Conservation (phyloP, 768 basidiomycete genomes). For the Leucocoprinus leucothites region DNA sequence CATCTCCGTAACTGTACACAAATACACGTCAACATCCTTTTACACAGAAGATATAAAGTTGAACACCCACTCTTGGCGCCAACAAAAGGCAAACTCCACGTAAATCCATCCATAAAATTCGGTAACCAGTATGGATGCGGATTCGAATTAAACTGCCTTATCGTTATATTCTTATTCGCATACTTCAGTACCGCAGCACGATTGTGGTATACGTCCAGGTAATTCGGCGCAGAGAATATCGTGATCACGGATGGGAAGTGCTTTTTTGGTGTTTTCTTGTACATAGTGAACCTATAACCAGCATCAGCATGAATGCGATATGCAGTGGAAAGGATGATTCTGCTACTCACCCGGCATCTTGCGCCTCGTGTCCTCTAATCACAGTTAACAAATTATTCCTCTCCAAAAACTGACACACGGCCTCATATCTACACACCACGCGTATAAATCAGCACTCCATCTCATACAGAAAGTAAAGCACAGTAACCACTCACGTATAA, state of each 20-base stretch:
- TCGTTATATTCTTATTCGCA: constrained; percentile 94
- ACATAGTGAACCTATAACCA: constrained; percentile 60
- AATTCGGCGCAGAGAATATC: constrained; percentile 96
- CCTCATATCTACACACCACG: constrained; percentile 56
- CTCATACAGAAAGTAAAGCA: neutral
- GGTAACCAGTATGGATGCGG: constrained; percentile 95
- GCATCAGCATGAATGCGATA: constrained; percentile 3
- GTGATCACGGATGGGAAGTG: constrained; percentile 98
- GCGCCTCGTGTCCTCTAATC: constrained; percentile 95
- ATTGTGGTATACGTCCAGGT: constrained; percentile 95
- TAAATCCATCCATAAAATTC: constrained; percentile 98
- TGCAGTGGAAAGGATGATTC: neutral
- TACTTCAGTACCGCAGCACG: constrained; percentile 97
- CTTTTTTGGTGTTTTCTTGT: constrained; percentile 90
- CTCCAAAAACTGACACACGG: constrained; percentile 91
- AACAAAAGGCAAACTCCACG: constrained; percentile 97
- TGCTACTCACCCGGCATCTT: constrained; percentile 80
- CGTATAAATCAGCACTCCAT: no score
- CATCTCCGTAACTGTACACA: constrained; percentile 96
- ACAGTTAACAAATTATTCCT: constrained; percentile 89
- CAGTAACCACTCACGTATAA: constrained; percentile 67
- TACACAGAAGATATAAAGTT: no score
- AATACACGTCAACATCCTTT: no score
- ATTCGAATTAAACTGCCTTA: constrained; percentile 78
- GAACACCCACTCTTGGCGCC: constrained; percentile 93